Percentiles rank a stretch among this genome's conserved stretches.
These are phyloP conservation scores for Periglandula ipomoeae DNA, from an alignment of 2,329 filamentous ascomycete genomes.

Conservation along the genomic window DNA sequence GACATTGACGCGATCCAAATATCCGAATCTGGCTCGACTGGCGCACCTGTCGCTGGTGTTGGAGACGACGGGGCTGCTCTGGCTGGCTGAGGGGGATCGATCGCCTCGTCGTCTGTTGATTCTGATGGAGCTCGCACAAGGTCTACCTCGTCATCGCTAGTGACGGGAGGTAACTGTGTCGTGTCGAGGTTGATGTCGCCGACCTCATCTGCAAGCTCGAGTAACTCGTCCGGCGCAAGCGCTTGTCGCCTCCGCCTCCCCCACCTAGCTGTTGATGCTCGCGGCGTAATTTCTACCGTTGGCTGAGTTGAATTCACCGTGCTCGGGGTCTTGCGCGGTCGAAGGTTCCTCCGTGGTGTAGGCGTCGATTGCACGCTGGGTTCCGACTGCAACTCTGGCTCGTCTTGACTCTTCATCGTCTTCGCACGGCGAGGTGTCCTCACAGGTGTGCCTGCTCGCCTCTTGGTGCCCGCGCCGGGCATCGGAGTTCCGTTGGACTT, in stretches of 20 bases:
- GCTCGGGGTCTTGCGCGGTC: slow-evolving; percentile 19
- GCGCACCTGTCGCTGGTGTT: slow-evolving; percentile 6
- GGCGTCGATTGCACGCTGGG: slow-evolving; percentile 21
- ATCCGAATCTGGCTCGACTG: slow-evolving; percentile 26
- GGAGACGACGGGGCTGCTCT: slow-evolving; percentile 5
- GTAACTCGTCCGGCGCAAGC: slow-evolving; percentile 17
- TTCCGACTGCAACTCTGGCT: too few relatives aligned
- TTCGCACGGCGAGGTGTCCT: slow-evolving; percentile 20
- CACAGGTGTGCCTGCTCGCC: slow-evolving; percentile 37
- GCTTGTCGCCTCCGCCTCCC: slow-evolving; percentile 15
- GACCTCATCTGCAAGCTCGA: slow-evolving; percentile 16
- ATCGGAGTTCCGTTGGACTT: slow-evolving; percentile 44
- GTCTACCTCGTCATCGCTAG: slow-evolving; percentile 20
- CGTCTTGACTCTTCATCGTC: slow-evolving; percentile 18
- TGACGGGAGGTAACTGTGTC: slow-evolving; percentile 9
- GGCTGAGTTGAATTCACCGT: slow-evolving; percentile 14
- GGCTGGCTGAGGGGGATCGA: neutral
- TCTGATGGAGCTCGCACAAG: slow-evolving; percentile 18
- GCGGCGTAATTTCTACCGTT: slow-evolving; percentile 11
- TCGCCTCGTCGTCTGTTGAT: slow-evolving; percentile 4
- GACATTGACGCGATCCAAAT: slow-evolving; percentile 37
- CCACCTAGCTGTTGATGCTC: slow-evolving; percentile 10
- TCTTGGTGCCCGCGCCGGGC: slow-evolving; percentile 32
- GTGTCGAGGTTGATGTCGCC: slow-evolving; percentile 10
- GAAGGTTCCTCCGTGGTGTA: slow-evolving; percentile 17